Evolutionary conservation across 352 stramenopile species (phyloP).

Genomic region (Peronospora belbahrii): DNA sequence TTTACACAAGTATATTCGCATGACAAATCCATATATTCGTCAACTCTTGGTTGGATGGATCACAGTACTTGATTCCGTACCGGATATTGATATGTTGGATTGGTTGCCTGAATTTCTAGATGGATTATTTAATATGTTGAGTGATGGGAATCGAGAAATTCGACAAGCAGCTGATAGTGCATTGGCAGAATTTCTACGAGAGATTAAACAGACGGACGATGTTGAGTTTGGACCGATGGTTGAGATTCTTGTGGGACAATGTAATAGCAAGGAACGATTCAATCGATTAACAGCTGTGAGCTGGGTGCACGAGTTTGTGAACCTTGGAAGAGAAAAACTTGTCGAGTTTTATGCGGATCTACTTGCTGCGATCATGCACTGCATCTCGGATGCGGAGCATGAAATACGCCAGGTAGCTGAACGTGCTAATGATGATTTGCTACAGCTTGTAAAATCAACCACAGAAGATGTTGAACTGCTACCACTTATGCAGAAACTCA

Average conservation of each 20-base stretch:
- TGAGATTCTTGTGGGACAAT: conserved; percentile 96
- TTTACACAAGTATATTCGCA: conserved; percentile 98
- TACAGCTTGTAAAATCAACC: conserved; percentile 92
- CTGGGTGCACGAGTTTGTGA: conserved; percentile 98
- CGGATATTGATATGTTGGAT: conserved; percentile 99
- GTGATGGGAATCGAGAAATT: conserved; percentile 97
- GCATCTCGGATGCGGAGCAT: conserved; percentile 94
- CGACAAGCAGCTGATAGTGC: conserved; percentile 92
- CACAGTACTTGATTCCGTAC: conserved; percentile 96
- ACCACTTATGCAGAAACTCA: conserved; percentile 93
- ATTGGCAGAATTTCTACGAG: conserved; percentile 91
- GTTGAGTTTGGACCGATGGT: conserved; percentile 98
- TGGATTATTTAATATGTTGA: conserved; percentile 99
- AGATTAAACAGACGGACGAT: conserved; percentile 94
- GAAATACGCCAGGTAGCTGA: conserved; percentile 95
- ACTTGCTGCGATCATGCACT: conserved; percentile 95
- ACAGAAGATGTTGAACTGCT: conserved; percentile 85
- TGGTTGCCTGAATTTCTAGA: conserved; percentile 97
- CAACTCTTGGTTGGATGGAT: conserved; percentile 98
- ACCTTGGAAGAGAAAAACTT: conserved; percentile 90
- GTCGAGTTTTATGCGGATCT: conserved; percentile 94
- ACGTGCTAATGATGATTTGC: conserved; percentile 93
- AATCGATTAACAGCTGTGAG: conserved; percentile 96
- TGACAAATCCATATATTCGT: conserved; percentile 99
- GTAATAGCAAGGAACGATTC: conserved; percentile 93